phyloP scores from a whole-genome alignment of 192 early-diverging fungal genomes.

The Backusella tuberculispora region DNA sequence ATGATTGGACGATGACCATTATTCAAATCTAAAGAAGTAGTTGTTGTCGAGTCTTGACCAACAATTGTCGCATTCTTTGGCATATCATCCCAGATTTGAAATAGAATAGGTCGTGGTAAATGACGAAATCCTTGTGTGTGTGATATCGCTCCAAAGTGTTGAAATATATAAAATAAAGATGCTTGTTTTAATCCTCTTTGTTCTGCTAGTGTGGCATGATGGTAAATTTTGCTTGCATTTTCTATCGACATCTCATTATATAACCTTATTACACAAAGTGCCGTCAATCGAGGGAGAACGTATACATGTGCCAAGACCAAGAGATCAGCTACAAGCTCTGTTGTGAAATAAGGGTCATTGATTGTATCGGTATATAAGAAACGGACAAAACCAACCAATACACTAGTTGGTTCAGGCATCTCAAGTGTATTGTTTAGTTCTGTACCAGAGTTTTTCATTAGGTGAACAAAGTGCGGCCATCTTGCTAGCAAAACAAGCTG shows the following conservation, averaged over 20 bases:
- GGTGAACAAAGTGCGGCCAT: slow-evolving; percentile 65
- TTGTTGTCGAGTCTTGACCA: not conserved
- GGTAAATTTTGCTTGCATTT: slow-evolving; percentile 60
- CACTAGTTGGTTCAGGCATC: slow-evolving; percentile 57
- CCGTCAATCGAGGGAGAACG: slow-evolving; percentile 53
- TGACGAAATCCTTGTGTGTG: slow-evolving; percentile 57
- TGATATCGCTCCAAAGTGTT: slow-evolving; percentile 62
- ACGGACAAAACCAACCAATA: slow-evolving; percentile 55
- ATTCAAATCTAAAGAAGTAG: not conserved
- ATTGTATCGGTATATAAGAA: slow-evolving; percentile 66
- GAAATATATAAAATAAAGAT: slow-evolving; percentile 57
- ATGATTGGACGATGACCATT: not conserved
- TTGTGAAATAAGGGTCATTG: slow-evolving; percentile 32
- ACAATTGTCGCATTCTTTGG: slow-evolving; percentile 44
- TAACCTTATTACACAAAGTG: slow-evolving; percentile 51
- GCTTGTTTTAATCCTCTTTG: slow-evolving; percentile 56
- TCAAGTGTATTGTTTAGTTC: slow-evolving; percentile 45
- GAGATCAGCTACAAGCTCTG: slow-evolving; percentile 53
- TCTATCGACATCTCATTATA: slow-evolving; percentile 55
- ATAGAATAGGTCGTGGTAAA: slow-evolving; percentile 54
- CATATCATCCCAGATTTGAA: slow-evolving; percentile 64
- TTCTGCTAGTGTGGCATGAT: slow-evolving; percentile 52
- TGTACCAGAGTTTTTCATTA: slow-evolving; percentile 57
- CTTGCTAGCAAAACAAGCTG: slow-evolving; percentile 60
- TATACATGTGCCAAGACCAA: slow-evolving; percentile 66